A percentile compares a stretch with the other conserved stretches of the same genome.
phyloP scores from a whole-genome alignment of 805 yeast genomes.

The Metschnikowia gelsemii region DNA sequence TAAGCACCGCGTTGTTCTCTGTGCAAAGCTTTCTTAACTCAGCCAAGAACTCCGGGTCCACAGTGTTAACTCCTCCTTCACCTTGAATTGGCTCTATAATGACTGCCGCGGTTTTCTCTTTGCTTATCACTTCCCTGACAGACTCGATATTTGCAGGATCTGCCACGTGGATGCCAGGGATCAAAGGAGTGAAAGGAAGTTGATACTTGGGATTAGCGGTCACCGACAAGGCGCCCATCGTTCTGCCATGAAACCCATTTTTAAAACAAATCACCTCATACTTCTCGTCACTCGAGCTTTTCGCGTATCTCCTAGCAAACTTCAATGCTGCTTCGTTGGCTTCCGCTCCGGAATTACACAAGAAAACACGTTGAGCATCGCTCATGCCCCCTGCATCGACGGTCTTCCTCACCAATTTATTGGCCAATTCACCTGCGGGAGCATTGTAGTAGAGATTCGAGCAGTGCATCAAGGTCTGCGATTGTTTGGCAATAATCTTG shows the following conservation, averaged over 20 bases:
- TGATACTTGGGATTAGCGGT: slow-evolving; percentile 94
- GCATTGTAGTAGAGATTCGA: slow-evolving; percentile 84
- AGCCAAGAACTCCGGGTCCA: slow-evolving; percentile 60
- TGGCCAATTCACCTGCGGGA: slow-evolving; percentile 78
- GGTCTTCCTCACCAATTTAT: slow-evolving; percentile 68
- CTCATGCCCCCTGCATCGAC: slow-evolving; percentile 73
- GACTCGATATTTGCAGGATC: slow-evolving; percentile 57
- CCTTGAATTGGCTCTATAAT: slow-evolving; percentile 98
- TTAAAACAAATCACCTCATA: slow-evolving; percentile 82
- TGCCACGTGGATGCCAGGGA: slow-evolving; percentile 84
- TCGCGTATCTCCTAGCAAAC: slow-evolving; percentile 78
- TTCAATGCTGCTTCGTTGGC: slow-evolving; percentile 61
- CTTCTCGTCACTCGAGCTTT: slow-evolving; percentile 51
- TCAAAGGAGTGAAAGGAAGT: slow-evolving; percentile 82
- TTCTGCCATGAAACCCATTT: slow-evolving; percentile 91
- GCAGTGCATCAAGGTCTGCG: slow-evolving; percentile 70
- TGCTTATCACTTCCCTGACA: slow-evolving; percentile 52
- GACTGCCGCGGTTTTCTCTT: slow-evolving; percentile 77
- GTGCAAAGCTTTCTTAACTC: slow-evolving; percentile 66
- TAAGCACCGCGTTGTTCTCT: slow-evolving; percentile 69
- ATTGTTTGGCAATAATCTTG: slow-evolving; percentile 69
- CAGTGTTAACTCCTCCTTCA: slow-evolving; percentile 88
- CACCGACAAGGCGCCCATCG: slow-evolving; percentile 89
- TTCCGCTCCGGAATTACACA: slow-evolving; percentile 60
- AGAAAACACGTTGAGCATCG: slow-evolving; percentile 70